These are phyloP conservation scores for Endocalyx cinctus DNA, from an alignment of 2,329 filamentous ascomycete species.

Conservation along the genomic window DNA sequence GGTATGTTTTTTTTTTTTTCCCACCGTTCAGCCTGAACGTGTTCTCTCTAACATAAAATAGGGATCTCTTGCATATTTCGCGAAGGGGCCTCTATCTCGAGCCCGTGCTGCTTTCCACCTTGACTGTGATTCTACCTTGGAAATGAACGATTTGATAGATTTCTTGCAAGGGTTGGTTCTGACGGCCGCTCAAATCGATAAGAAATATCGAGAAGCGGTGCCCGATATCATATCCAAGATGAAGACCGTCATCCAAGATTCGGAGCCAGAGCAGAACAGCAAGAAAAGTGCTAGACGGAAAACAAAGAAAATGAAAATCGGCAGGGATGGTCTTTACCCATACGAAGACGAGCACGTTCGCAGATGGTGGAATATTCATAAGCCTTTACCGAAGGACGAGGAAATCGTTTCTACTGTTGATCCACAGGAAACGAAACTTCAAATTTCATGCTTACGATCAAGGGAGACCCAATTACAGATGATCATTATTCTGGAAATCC, in stretches of 20 bases:
- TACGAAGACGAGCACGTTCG: slow-evolving; percentile 60
- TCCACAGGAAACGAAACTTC: slow-evolving; percentile 53
- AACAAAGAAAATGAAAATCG: slow-evolving; percentile 60
- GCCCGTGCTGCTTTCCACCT: slow-evolving; percentile 67
- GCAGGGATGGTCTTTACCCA: slow-evolving; percentile 65
- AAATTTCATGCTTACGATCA: slow-evolving; percentile 62
- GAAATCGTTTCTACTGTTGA: slow-evolving; percentile 37
- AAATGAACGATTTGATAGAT: slow-evolving; percentile 58
- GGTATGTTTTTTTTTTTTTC: slow-evolving; percentile 35
- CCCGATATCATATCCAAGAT: slow-evolving; percentile 57
- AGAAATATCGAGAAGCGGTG: slow-evolving; percentile 72
- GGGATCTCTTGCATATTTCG: slow-evolving; percentile 78
- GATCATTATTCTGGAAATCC: slow-evolving; percentile 71
- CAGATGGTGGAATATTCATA: slow-evolving; percentile 64
- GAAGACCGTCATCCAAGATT: slow-evolving; percentile 52
- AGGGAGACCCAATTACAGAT: slow-evolving; percentile 78
- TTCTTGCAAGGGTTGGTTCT: slow-evolving; percentile 68
- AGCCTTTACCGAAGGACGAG: slow-evolving; percentile 43
- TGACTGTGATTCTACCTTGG: slow-evolving; percentile 54
- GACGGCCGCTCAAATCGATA: slow-evolving; percentile 64
- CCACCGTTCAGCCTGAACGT: not conserved
- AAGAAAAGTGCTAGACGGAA: slow-evolving; percentile 45
- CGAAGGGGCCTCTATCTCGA: slow-evolving; percentile 74
- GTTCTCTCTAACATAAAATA: slow-evolving; percentile 47
- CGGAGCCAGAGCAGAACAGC: slow-evolving; percentile 47